These are phyloP conservation scores for Hypoxylon perforatum DNA, from an alignment of 495 filamentous ascomycete species.

Conservation along the genomic window DNA sequence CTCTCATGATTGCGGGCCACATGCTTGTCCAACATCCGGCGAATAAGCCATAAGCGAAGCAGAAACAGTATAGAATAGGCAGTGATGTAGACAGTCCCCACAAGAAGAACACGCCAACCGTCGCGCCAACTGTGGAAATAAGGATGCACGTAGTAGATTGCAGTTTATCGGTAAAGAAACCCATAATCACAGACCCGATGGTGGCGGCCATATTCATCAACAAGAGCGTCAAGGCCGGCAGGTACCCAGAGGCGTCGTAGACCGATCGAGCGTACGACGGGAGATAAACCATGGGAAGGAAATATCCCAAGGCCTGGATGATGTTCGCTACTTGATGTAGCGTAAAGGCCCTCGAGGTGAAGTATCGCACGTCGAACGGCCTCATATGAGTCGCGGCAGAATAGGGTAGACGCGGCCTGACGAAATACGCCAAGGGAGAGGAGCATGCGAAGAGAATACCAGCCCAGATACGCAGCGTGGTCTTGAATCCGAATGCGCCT, in stretches of 20 bases:
- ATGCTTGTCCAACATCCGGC: conserved; percentile 62
- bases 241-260: conserved; percentile 57
- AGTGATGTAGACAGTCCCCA: conserved; percentile 72
- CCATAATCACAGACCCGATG: conserved; percentile 68
- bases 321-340: conserved; percentile 66
- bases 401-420: conserved; percentile 67
- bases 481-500: conserved; percentile 63
- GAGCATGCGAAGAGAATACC: conserved; percentile 58
- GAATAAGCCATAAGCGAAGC: conserved; percentile 75
- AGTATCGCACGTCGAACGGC: conserved; percentile 56
- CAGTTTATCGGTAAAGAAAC: conserved; percentile 68
- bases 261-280: conserved; percentile 66
- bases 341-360: conserved; percentile 57
- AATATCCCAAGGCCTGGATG: conserved; percentile 72
- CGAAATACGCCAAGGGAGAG: conserved; percentile 64
- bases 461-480: conserved; percentile 63
- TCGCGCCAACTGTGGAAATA: conserved; percentile 65
- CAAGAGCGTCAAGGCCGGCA: conserved; percentile 63
- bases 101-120: conserved; percentile 69
- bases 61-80: conserved; percentile 71
- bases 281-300: conserved; percentile 74
- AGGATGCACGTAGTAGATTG: conserved; percentile 70
- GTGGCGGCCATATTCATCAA: conserved; percentile 68
- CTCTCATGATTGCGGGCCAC: conserved; percentile 70
- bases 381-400: conserved; percentile 47